phyloP scores from a whole-genome alignment of 192 early-diverging fungal genomes.

The Backusella tuberculispora region DNA sequence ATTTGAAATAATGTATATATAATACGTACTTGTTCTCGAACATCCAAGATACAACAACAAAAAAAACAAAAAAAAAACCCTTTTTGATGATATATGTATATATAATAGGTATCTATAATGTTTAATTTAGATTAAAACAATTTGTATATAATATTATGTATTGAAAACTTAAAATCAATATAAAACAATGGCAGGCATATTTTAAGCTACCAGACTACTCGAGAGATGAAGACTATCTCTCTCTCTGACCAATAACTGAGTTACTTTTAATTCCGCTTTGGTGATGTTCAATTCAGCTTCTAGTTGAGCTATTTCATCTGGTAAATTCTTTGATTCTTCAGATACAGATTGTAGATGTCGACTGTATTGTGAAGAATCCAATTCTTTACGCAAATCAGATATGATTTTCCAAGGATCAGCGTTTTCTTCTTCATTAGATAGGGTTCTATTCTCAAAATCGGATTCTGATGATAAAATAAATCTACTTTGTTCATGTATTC shows the following conservation, averaged over 20 bases:
- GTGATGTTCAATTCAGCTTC: constrained; percentile 24
- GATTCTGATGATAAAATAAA: constrained; percentile 10
- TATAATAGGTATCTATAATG: no score
- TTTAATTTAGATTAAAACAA: no score
- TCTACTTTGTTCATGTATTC: neutral
- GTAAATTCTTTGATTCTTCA: constrained; percentile 3
- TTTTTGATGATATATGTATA: no score
- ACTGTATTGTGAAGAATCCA: neutral
- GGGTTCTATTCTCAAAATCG: neutral
- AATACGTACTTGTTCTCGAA: no score
- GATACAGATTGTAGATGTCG: constrained; percentile 7
- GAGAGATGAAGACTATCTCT: constrained; percentile 12
- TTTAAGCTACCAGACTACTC: neutral
- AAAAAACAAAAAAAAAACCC: no score
- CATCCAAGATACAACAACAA: no score
- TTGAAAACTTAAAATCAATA: neutral
- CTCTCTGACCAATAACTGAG: constrained; percentile 21
- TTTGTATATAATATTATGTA: neutral
- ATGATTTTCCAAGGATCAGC: constrained; percentile 21
- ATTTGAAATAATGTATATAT: no score
- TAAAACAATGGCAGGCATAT: neutral
- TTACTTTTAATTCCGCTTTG: constrained; percentile 13
- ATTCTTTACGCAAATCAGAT: neutral
- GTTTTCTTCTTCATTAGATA: neutral
- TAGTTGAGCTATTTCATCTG: constrained; percentile 19